Conservation (phyloP, 352 stramenopile genomes). For the Pythium sukuiense region DNA sequence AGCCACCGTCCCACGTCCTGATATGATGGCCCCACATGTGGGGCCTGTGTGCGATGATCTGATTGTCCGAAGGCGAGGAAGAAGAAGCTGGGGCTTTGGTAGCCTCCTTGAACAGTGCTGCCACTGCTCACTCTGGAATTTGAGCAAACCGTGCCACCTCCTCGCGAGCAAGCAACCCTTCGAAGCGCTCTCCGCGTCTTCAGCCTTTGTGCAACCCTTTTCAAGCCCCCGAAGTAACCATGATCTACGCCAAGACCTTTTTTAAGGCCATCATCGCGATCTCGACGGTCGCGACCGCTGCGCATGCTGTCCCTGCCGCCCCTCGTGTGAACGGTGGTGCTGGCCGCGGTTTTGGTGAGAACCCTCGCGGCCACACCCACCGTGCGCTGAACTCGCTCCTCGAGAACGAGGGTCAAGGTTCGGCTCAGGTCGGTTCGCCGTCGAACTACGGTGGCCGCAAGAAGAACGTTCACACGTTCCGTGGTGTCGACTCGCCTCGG, state of each 20-base stretch:
- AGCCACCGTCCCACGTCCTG: neutral
- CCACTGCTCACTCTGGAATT: constrained; percentile 24
- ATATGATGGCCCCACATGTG: neutral
- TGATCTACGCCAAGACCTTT: constrained; percentile 63
- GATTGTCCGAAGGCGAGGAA: no score
- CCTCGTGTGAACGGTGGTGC: constrained; percentile 28
- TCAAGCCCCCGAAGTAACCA: constrained; percentile 21
- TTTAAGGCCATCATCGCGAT: constrained; percentile 61
- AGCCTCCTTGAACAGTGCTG: no score
- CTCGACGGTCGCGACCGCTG: constrained; percentile 40
- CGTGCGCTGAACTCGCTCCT: constrained; percentile 30
- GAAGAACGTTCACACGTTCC: constrained; percentile 35
- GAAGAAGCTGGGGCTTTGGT: neutral
- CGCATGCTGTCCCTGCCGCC: constrained; percentile 28
- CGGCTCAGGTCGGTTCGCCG: constrained; percentile 34
- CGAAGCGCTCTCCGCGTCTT: constrained; percentile 17
- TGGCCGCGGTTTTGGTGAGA: constrained; percentile 23
- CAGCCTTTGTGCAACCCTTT: constrained; percentile 24
- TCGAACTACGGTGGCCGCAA: constrained; percentile 40
- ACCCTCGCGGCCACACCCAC: constrained; percentile 32
- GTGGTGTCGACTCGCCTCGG: constrained; percentile 40
- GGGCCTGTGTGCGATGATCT: neutral
- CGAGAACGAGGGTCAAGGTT: constrained; percentile 24
- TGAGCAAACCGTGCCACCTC: constrained; percentile 24
- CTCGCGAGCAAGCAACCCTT: constrained; percentile 13